phyloP scores from a whole-genome alignment of 306 rosid species.

The Citrullus colocynthis region DNA sequence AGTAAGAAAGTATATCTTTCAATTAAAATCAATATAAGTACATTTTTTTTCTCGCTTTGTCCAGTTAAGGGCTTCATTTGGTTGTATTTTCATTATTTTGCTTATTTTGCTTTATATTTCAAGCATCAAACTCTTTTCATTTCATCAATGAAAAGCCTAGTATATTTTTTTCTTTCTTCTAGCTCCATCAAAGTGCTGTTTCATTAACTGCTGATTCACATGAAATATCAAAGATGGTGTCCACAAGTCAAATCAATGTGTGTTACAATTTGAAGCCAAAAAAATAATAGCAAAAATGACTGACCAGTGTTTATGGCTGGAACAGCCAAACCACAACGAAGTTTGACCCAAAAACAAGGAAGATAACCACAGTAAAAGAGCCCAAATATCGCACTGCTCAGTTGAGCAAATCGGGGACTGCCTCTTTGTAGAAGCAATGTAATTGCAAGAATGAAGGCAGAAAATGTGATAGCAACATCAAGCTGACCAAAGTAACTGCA shows the following conservation, averaged over 20 bases:
- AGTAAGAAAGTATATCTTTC: neutral
- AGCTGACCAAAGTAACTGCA: slow-evolving; percentile 81
- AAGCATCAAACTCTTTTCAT: too few species aligned
- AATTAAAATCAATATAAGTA: neutral
- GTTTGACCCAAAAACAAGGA: slow-evolving; percentile 97
- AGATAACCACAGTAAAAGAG: slow-evolving; percentile 91
- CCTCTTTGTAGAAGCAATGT: slow-evolving; percentile 82
- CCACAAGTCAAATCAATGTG: neutral
- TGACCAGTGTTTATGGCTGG: slow-evolving; percentile 81
- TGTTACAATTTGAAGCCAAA: neutral
- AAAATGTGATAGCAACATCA: slow-evolving; percentile 83
- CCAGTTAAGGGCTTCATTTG: too few species aligned
- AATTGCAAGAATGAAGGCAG: slow-evolving; percentile 78
- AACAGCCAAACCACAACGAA: slow-evolving; percentile 91
- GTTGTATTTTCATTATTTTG: too few species aligned
- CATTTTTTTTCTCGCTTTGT: neutral
- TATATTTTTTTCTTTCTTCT: neutral
- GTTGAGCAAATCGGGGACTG: slow-evolving; percentile 88
- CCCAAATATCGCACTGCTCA: slow-evolving; percentile 88
- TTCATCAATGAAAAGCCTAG: too few species aligned
- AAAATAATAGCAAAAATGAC: slow-evolving; percentile 8
- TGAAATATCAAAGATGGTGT: neutral
- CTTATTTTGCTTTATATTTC: too few species aligned
- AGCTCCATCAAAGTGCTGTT: neutral
- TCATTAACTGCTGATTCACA: neutral